A percentile compares a stretch with the other conserved stretches of the same genome.
These are phyloP conservation scores for Wickerhamiella pararugosa DNA, from an alignment of 1,139 yeast genomes.

Conservation along the genomic window DNA sequence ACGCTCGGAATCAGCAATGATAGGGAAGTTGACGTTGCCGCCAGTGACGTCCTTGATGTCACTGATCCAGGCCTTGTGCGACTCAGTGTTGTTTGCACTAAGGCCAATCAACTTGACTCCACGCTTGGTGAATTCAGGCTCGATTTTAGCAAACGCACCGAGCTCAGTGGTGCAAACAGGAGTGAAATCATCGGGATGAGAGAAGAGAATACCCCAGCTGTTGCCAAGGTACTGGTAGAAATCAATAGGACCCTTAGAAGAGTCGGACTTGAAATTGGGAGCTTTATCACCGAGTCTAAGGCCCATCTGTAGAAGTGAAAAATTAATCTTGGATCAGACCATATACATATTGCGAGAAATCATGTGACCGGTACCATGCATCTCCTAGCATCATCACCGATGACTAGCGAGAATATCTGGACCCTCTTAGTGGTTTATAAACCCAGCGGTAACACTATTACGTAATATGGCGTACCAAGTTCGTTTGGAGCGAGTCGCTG, in stretches of 20 bases:
- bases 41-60: slow-evolving; percentile 76
- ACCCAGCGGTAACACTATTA: too few relatives aligned
- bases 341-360: neutral
- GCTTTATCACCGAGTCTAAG: slow-evolving; percentile 40
- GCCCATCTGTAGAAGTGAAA: slow-evolving; percentile 21
- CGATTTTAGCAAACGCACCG: slow-evolving; percentile 77
- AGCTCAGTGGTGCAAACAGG: slow-evolving; percentile 93
- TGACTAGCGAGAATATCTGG: too few relatives aligned
- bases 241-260: slow-evolving; percentile 62
- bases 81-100: slow-evolving; percentile 63
- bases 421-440: too few relatives aligned
- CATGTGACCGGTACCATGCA: neutral
- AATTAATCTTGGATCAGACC: neutral
- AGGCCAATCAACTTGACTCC: slow-evolving; percentile 74
- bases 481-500: slow-evolving; percentile 19
- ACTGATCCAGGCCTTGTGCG: slow-evolving; percentile 69
- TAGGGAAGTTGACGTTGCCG: slow-evolving; percentile 62
- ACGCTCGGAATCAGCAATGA: slow-evolving; percentile 70
- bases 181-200: slow-evolving; percentile 90
- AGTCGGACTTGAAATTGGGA: slow-evolving; percentile 68
- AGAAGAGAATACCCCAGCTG: slow-evolving; percentile 72
- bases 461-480: slow-evolving; percentile 2
- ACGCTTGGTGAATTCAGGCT: slow-evolving; percentile 70
- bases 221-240: slow-evolving; percentile 74
- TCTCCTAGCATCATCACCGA: too few relatives aligned